Evolutionary conservation across 73 alveolate species (phyloP), one percentile per base, ranked within the genome.

Genomic region (Paramecium primaurelia): DNA sequence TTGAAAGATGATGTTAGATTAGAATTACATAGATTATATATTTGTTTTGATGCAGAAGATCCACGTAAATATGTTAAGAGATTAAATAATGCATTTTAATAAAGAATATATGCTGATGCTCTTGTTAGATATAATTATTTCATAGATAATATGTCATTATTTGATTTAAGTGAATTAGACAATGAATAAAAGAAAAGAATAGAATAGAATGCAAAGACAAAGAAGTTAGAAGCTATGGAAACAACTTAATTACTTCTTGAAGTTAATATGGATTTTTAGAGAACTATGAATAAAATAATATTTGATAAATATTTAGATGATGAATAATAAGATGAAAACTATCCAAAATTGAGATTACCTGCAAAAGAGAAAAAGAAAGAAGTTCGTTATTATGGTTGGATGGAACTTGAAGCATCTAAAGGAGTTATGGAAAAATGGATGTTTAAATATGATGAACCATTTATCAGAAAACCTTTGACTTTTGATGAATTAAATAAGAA

Each of bases 271-370:
- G 99, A 98, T 89, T 98, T 97, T 86, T 97, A 98, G 22, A 96
- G 99, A 88, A 97, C 99, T 3, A 98, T 98, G 97, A 98, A 98
- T 86, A 97, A 96, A 93, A 97, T 97, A 44, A 98, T 98, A 60
- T 96, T 97, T 84, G 99, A 98, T 90, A 97, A 98, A 92, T 94
- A 96, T 86, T 86, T 90, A 86, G 96, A 92, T 32, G 97, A 94
- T 54, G 77, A 77, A 49, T 86, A 75, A 69, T 92, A 92, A 47
- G 97, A 95, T 37, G 94, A 89, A 71, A 51, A 54, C 25, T 68
- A 64, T 30, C 94, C 91, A 14, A 89, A 89, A 45, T 71, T 89
- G 40, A 77, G 94, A 36, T 49, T 96, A 36, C 98, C 98, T 59
- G 95, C 97, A 44, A 64, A 93, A 54, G 92, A 92, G 30, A 47